Percentiles rank a stretch among this genome's conserved stretches.
Conservation (phyloP, 2,329 filamentous ascomycete species). For the Ophiobolus disseminans region DNA sequence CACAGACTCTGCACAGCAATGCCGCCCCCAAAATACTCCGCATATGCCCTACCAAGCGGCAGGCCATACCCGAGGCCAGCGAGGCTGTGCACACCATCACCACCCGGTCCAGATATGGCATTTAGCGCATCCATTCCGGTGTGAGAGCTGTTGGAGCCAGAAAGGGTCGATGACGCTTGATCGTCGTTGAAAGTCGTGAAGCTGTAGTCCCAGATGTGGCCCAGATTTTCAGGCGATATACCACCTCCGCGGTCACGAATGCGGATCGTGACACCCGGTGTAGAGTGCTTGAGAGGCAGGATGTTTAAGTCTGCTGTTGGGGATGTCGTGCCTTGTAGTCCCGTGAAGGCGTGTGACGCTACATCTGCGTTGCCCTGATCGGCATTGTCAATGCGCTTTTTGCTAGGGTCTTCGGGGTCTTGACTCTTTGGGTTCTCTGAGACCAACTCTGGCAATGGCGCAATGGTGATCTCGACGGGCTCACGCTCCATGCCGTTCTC, state of each 20-base stretch:
- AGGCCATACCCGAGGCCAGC: conserved; percentile 93
- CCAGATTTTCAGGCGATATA: conserved; percentile 81
- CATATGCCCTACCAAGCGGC: conserved; percentile 89
- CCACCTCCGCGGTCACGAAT: conserved; percentile 96
- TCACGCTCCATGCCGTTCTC: conserved; percentile 81
- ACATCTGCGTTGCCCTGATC: conserved; percentile 44
- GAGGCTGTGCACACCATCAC: conserved; percentile 77
- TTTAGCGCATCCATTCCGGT: conserved; percentile 70
- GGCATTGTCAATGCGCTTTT: conserved; percentile 28
- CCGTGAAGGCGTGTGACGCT: conserved; percentile 40
- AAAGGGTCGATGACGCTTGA: conserved; percentile 55
- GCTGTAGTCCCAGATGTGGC: conserved; percentile 94
- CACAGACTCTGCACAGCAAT: conserved; percentile 94
- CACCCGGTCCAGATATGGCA: conserved; percentile 74
- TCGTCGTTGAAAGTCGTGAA: conserved; percentile 92
- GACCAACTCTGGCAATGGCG: conserved; percentile 66
- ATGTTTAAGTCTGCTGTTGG: conserved; percentile 48
- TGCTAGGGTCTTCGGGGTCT: conserved; percentile 12
- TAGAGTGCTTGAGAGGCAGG: conserved; percentile 57
- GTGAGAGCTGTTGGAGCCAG: conserved; percentile 42
- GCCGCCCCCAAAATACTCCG: conserved; percentile 96
- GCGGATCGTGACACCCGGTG: conserved; percentile 88
- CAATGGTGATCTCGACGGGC: conserved; percentile 91
- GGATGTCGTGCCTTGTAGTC: conserved; percentile 22
- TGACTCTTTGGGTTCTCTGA: conserved; percentile 20